Conservation (phyloP, 371 early-diverging fungal species). For the Catenaria anguillulae region DNA sequence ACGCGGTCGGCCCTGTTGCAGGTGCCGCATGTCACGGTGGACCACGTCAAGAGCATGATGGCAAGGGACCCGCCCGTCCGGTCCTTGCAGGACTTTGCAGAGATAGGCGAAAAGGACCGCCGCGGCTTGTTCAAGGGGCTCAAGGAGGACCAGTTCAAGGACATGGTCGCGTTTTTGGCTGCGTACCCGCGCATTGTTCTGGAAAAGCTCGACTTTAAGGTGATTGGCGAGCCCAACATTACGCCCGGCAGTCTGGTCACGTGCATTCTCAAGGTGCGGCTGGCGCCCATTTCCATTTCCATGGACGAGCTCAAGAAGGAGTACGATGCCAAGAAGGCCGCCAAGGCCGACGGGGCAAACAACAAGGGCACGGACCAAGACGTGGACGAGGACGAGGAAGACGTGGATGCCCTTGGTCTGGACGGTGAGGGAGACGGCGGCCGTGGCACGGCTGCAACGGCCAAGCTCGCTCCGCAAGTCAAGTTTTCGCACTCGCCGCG, state of each 20-base stretch:
- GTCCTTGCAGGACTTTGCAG: slow-evolving; percentile 6
- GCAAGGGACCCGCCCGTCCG: slow-evolving; percentile 16
- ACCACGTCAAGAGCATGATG: slow-evolving; percentile 22
- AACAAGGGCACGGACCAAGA: slow-evolving; percentile 9
- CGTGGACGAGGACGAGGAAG: slow-evolving; percentile 27
- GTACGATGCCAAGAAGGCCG: slow-evolving; percentile 10
- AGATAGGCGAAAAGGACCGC: slow-evolving; percentile 11
- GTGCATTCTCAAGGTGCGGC: slow-evolving; percentile 17
- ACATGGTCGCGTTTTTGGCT: background rate
- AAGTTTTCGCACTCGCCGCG: background rate
- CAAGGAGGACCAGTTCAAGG: background rate
- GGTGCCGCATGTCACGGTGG: slow-evolving; percentile 52
- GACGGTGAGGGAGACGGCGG: slow-evolving; percentile 11
- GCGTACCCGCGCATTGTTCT: slow-evolving; percentile 6
- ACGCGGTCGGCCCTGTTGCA: slow-evolving; percentile 54
- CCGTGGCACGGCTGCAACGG: background rate
- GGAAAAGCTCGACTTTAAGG: slow-evolving; percentile 14
- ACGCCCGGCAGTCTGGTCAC: slow-evolving; percentile 69
- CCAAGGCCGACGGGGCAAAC: slow-evolving; percentile 11
- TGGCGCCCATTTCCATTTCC: slow-evolving; percentile 1
- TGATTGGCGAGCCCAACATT: slow-evolving; percentile 59
- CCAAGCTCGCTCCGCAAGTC: slow-evolving; percentile 11
- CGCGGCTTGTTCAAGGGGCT: slow-evolving; percentile 4
- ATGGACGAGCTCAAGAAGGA: background rate
- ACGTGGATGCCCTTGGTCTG: background rate